Evolutionary conservation across 768 basidiomycete species (phyloP), one percentile per base, ranked within the genome.

Genomic region (Suillus cothurnatus): DNA sequence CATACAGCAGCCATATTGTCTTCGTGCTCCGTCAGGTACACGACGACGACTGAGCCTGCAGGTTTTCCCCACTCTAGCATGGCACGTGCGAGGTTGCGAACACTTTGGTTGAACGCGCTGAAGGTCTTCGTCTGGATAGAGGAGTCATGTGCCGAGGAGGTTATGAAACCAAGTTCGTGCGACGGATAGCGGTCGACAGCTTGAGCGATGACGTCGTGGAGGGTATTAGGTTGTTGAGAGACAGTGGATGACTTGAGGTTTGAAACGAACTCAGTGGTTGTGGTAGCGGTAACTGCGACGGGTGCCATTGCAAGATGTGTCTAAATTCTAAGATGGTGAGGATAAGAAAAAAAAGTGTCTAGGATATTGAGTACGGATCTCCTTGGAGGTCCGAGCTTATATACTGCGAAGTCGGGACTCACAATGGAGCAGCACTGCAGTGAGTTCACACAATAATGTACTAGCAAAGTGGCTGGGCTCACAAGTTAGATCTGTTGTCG

Each of bases 1-100:
- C 75, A 76, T 15, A 76, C 64, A 4, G 75, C 76, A 3, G 66
- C 68, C 75, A 77, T 76, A 43, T 77, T 76, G 49, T 76, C 76
- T 58, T 76, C 74, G 32, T 76, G 75, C 50, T 76, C 76, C 0
- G 74, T 76, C 26, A 76, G 65, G 58, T 76, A 76, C 0, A 76
- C 66, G 11, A 75, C 67, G 3, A 77, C 12, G n/a, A 75, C 34
- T 1, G 74, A 74, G 0, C 74, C 74, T 0, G 62, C 6, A 28
- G 76, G 72, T 41, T 70, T 75, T 2, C 63, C 68, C 76, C 72
- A 73, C 3, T 62, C 49, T 38, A 65, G 64, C 39, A 73, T 58
- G 21, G 72, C 74, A 17, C 66, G 68, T n/a, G 72, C 73, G 0
- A 75, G 64, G 41, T 69, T 67, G 47, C 62, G 64, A 8, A 61